These are phyloP conservation scores for Yamadazyma friedrichii DNA, from an alignment of 1,139 yeast species.

Conservation along the genomic window DNA sequence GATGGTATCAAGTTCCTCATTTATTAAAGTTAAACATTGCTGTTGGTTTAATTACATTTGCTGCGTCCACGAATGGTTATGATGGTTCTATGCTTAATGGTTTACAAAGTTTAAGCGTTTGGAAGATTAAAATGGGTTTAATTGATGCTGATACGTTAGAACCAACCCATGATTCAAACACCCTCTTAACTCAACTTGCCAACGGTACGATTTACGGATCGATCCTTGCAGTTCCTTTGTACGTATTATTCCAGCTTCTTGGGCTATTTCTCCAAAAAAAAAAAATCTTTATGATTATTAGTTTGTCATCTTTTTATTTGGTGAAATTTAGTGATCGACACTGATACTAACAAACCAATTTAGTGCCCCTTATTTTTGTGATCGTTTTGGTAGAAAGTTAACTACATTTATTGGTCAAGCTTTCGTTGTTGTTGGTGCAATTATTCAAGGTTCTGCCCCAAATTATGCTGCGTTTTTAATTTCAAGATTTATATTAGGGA, in stretches of 20 bases:
- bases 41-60: slow-evolving; percentile 31
- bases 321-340: too few species aligned
- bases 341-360: slow-evolving; percentile 11
- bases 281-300: too few species aligned
- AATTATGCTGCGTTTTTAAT: slow-evolving; percentile 38
- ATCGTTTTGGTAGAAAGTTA: slow-evolving; percentile 34
- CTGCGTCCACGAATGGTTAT: slow-evolving; percentile 49
- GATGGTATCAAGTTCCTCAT: slow-evolving; percentile 58
- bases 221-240: slow-evolving; percentile 12
- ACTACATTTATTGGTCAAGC: slow-evolving; percentile 27
- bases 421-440: slow-evolving; percentile 33
- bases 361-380: slow-evolving; percentile 23
- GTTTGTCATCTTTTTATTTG: too few species aligned
- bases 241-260: too few species aligned
- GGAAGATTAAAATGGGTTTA: slow-evolving; percentile 34
- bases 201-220: slow-evolving; percentile 31
- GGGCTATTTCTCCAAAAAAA: too few species aligned
- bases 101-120: slow-evolving; percentile 40
- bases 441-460: slow-evolving; percentile 42
- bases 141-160: slow-evolving; percentile 4
- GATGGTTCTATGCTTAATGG: slow-evolving; percentile 55
- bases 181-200: slow-evolving; percentile 43
- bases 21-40: slow-evolving; percentile 40
- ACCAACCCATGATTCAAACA: slow-evolving; percentile 33
- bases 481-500: slow-evolving; percentile 38